Conservation (phyloP, 2,329 filamentous ascomycete species). For the Fusarium continuum region DNA sequence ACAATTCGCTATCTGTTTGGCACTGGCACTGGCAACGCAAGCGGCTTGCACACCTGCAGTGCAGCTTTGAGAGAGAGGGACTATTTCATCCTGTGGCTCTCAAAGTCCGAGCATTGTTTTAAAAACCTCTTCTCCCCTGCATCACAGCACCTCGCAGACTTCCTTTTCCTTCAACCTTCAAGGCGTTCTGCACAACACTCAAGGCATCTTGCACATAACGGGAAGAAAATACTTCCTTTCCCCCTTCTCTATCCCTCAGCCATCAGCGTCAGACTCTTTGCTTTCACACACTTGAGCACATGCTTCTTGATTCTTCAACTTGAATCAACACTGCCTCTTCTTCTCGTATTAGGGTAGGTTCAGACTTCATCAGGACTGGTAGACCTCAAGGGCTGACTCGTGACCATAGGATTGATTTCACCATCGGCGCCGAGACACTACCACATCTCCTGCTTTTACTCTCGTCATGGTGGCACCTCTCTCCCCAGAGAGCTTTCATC, state of each 20-base stretch:
- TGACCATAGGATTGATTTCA: not conserved
- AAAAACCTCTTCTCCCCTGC: not conserved
- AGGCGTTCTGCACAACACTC: not conserved
- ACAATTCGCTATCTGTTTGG: not conserved
- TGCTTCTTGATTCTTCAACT: not conserved
- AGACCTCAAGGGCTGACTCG: not conserved
- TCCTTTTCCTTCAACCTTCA: not conserved
- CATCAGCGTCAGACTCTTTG: not conserved
- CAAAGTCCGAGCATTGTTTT: not conserved
- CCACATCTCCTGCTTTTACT: not conserved
- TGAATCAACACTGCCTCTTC: not conserved
- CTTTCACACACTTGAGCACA: not conserved
- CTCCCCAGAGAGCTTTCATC: conserved; percentile 14
- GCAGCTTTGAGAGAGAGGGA: not conserved
- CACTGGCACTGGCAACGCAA: conserved; percentile 8
- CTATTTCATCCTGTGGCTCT: not conserved
- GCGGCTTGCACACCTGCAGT: not conserved
- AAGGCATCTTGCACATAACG: not conserved
- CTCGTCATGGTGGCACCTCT: conserved; percentile 7
- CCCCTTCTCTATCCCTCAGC: not conserved
- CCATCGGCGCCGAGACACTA: not conserved
- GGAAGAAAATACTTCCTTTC: not conserved
- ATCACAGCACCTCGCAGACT: not conserved
- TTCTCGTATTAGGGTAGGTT: not conserved
- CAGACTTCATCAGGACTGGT: not conserved